Base-by-base conservation (phyloP, 2,329 filamentous ascomycete genomes). In the Tolypocladium guangdongense region DNA sequence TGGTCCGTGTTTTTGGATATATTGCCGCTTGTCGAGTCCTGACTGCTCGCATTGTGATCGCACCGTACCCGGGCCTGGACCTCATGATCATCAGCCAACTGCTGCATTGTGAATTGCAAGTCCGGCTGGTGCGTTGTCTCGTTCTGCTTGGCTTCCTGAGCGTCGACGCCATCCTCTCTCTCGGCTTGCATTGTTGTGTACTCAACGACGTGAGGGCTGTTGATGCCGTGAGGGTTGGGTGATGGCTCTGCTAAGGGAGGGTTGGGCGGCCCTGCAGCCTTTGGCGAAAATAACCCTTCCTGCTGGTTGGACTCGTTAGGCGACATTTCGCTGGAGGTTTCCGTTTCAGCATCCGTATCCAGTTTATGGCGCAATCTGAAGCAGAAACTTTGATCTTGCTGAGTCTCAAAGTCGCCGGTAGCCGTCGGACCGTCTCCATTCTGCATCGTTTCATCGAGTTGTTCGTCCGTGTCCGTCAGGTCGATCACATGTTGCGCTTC, bases 311-410 rank as follows among this genome's bases (percentile, higher is more conserved):
- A 7, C 14, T 53, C 41, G 18, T 32, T 2, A 4, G 20, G 38
- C 38, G 38, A 24, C 16, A 12, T 2, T 51, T 24, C 38, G 7
- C 4, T 16, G 14, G n/a, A 30, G 10, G 30, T 6, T 39, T 43
- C 16, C 8, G 22, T 6, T 16, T 51, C 18, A 1, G 35, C 16
- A 20, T 36, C 7, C 16, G 51, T 24, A 18, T 52, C 50, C 6
- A 30, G n/a, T 14, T 33, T 7, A 6, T 18, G 39, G 7, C 55
- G 60, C 43, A 61, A 60, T 24, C 62, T 67, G 55, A 66, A 70
- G 20, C 59, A 57, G 50, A 70, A 69, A 52, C 65, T 71, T 14
- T 61, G 58, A 41, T 70, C 67, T 55, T 63, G 59, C 45, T 71
- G 66, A 11, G 62, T 68, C 50, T 63, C 47, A 2, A 58, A 38